phyloP scores from a whole-genome alignment of 352 stramenopile genomes.

The Phytophthora palmivora region DNA sequence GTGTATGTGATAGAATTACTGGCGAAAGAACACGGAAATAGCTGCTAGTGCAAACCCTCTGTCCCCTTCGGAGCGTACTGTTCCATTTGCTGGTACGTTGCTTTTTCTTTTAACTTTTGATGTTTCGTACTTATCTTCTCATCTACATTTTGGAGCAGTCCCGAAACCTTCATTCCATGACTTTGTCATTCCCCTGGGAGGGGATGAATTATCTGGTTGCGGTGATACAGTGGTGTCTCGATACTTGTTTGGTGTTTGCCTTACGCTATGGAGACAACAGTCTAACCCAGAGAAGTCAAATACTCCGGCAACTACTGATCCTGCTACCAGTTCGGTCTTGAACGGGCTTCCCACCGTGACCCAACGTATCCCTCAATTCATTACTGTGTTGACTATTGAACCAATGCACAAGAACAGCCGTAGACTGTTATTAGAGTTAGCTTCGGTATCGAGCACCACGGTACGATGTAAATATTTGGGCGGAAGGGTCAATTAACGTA shows the following conservation, averaged over 20 bases:
- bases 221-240: neutral
- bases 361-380: slow-evolving; percentile 14
- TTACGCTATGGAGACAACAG: slow-evolving; percentile 41
- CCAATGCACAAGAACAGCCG: slow-evolving; percentile 37
- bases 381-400: slow-evolving; percentile 26
- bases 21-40: slow-evolving; percentile 40
- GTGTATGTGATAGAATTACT: slow-evolving; percentile 43
- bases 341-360: neutral
- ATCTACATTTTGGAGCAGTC: slow-evolving; percentile 2
- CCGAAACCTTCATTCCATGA: slow-evolving; percentile 45
- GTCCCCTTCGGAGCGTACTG: slow-evolving; percentile 19
- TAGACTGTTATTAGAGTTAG: slow-evolving; percentile 38
- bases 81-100: slow-evolving; percentile 9
- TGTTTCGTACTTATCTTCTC: slow-evolving; percentile 4
- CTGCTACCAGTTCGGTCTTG: neutral
- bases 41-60: neutral
- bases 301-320: slow-evolving; percentile 1
- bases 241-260: slow-evolving; percentile 48
- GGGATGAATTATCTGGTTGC: neutral
- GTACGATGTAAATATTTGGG: slow-evolving; percentile 12
- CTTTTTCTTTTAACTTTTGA: neutral
- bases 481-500: neutral
- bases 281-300: neutral
- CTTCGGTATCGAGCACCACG: slow-evolving; percentile 15
- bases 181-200: slow-evolving; percentile 43